A percentile compares a stretch with the other conserved stretches of the same genome.
These are phyloP conservation scores for Nigrospora sphaerica DNA, from an alignment of 2,329 filamentous ascomycete genomes.

Conservation along the genomic window DNA sequence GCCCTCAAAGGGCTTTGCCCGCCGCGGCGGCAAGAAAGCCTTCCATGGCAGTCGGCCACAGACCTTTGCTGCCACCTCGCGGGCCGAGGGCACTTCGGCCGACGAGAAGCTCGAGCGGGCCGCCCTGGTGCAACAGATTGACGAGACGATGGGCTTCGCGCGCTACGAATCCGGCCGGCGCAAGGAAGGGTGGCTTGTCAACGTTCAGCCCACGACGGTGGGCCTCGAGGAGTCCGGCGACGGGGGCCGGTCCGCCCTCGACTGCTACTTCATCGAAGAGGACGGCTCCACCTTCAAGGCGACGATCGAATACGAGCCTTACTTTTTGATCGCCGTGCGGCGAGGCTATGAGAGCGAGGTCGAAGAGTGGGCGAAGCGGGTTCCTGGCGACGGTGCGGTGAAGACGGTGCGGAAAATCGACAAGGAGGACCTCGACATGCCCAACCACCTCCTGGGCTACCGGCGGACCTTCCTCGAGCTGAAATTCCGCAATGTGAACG, in stretches of 20 bases:
- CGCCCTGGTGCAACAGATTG: conserved; percentile 77
- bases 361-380: conserved; percentile 84
- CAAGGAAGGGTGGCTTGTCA: conserved; percentile 87
- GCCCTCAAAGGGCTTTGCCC: conserved; percentile 61
- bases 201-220: conserved; percentile 83
- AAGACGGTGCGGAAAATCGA: conserved; percentile 72
- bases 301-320: conserved; percentile 92
- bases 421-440: conserved; percentile 91
- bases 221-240: conserved; percentile 62
- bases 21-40: conserved; percentile 57
- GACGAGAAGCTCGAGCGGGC: conserved; percentile 90
- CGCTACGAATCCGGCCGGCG: conserved; percentile 80
- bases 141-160: conserved; percentile 90
- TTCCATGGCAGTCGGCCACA: conserved; percentile 60
- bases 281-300: conserved; percentile 90
- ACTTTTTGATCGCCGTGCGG: conserved; percentile 88
- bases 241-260: conserved; percentile 80
- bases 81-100: conserved; percentile 78
- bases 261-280: conserved; percentile 95
- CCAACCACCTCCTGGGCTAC: conserved; percentile 92
- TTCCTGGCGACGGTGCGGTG: conserved; percentile 72
- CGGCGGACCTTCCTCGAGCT: conserved; percentile 82
- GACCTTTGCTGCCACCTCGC: conserved; percentile 70
- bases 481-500: conserved; percentile 77
- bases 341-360: conserved; percentile 85